Evolutionary conservation across 305 asterid species (phyloP), one percentile per base, ranked within the genome.

Genomic region (Rubia peregrina): DNA sequence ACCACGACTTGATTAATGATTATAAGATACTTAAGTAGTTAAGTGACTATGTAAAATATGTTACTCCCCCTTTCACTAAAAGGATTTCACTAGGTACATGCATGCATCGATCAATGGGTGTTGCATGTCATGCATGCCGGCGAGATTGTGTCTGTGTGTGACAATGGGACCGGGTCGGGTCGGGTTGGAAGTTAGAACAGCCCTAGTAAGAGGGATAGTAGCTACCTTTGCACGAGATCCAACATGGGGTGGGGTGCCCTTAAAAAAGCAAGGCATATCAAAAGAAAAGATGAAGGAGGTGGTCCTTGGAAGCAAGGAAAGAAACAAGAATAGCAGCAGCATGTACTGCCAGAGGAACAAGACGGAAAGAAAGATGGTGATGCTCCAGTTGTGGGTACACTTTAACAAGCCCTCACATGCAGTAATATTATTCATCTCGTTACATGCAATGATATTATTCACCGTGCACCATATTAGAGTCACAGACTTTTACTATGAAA

Each of bases 251-350:
- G 33, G 33, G 16, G 44, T 43, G 36, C 2, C 26, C 41, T 65
- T 59, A 16, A 30, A 14, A 70, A 70, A 41, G 43, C 10, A 57
- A 73, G 65, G 53, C 30, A 67, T 43, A n/a, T n/a, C 57, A 21
- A 67, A 57, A 51, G 68, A 68, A 67, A 66, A 65, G 60, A 22
- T 55, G 64, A 6, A 24, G 11, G n/a, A 16, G 43, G 94, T 88
- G 94, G 94, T 86, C 94, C 91, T 80, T 70, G 70, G 56, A 40
- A 57, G 63, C 38, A 11, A 21, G 33, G 14, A 57, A 57, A 48
- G 56, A 16, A 49, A 49, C 56, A 49, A 49, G 21, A 6, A 7
- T 48, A 3, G 55, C 55, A 44, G 14, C 13, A 46, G 5, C 4
- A 46, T 5, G 21, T 24, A 56, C 61, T 56, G 67, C 22, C 1